Percentiles rank a stretch among this genome's conserved stretches.
Conservation (phyloP, 768 basidiomycete species). For the Trametes punicea region DNA sequence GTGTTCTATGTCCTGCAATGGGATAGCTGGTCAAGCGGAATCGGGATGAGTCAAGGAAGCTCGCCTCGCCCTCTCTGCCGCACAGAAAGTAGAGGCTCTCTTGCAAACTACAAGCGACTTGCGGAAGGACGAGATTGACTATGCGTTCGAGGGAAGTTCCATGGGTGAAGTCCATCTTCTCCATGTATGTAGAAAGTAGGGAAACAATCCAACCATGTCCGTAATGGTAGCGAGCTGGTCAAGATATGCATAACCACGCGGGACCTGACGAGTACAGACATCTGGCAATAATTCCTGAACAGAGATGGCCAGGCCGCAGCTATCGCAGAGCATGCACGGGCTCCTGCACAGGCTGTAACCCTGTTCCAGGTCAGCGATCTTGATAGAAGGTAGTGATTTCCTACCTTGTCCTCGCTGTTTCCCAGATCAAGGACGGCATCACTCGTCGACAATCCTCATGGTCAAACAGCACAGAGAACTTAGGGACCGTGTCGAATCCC, state of each 20-base stretch:
- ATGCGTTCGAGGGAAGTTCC: not conserved
- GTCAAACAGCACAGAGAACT: not conserved
- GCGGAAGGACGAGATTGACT: not conserved
- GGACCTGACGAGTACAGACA: not conserved
- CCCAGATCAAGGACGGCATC: not conserved
- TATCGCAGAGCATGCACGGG: not conserved
- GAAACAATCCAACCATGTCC: no score
- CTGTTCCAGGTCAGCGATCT: not conserved
- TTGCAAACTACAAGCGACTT: not conserved
- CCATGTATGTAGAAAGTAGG: not conserved
- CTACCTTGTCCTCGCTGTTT: not conserved
- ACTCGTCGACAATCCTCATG: not conserved
- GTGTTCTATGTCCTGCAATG: not conserved
- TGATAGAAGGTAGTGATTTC: not conserved
- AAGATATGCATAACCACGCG: not conserved
- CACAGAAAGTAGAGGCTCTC: not conserved
- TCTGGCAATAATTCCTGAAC: not conserved
- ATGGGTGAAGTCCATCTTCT: not conserved
- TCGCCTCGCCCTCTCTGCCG: not conserved
- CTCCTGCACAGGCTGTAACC: not conserved
- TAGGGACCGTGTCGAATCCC: not conserved
- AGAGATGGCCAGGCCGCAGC: not conserved
- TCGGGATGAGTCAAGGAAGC: not conserved
- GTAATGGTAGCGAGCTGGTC: no score
- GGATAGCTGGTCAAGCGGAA: not conserved